phyloP scores from a whole-genome alignment of 1,284 basidiomycete species.

The Ustilago loliicola region DNA sequence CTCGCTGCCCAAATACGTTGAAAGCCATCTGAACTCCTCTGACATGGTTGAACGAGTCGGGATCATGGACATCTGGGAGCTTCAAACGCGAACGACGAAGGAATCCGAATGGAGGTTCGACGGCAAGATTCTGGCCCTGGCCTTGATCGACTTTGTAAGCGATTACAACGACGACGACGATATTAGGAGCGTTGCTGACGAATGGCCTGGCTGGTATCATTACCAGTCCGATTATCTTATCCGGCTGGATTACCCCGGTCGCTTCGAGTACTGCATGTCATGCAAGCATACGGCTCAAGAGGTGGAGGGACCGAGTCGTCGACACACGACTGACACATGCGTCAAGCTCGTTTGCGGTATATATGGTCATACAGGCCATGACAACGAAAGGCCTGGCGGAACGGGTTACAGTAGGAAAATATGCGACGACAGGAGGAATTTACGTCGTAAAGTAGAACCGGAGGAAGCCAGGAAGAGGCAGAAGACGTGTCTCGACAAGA shows the following conservation, averaged over 20 bases:
- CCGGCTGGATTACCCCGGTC: constrained; percentile 1
- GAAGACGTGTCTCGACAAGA: too few species aligned
- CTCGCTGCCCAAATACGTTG: neutral
- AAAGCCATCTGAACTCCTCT: neutral
- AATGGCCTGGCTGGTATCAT: constrained; percentile 15
- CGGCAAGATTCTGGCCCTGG: neutral
- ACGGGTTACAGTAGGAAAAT: too few species aligned
- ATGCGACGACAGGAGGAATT: too few species aligned
- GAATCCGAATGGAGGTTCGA: neutral
- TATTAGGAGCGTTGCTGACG: too few species aligned
- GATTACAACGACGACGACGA: too few species aligned
- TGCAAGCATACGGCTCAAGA: constrained; percentile 8
- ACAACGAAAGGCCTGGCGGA: neutral
- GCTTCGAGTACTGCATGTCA: constrained; percentile 5
- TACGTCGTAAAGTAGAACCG: too few species aligned
- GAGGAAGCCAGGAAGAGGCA: too few species aligned
- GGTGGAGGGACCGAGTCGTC: neutral
- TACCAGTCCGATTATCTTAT: neutral
- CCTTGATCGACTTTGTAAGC: too few species aligned
- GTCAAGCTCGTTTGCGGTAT: neutral
- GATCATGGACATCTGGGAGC: too few species aligned
- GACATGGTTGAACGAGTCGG: too few species aligned
- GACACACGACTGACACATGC: neutral
- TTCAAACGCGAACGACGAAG: neutral
- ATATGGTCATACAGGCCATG: neutral